A percentile compares a stretch with the other conserved stretches of the same genome.
Evolutionary conservation across 768 basidiomycete genomes (phyloP).

Genomic region (Hysterangium stoloniferum): DNA sequence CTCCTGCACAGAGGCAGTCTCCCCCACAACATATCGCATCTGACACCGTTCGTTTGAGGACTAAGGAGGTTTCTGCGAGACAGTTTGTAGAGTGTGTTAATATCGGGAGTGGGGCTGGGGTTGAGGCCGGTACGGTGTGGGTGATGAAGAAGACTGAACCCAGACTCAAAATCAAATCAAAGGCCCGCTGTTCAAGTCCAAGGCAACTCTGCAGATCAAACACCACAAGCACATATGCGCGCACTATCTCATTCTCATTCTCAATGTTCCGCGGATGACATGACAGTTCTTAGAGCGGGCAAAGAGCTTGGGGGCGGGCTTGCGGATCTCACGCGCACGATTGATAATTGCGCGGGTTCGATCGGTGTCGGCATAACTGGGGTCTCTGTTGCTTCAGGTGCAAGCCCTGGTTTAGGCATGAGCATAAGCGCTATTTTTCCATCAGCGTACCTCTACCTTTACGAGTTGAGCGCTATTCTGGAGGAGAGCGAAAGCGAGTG

Average conservation of each 20-base stretch:
- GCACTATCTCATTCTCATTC: too few relatives aligned
- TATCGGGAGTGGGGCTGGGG: too few relatives aligned
- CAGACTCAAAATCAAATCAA: too few relatives aligned
- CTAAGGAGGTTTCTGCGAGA: slow-evolving; percentile 43
- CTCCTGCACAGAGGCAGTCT: too few relatives aligned
- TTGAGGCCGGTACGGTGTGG: too few relatives aligned
- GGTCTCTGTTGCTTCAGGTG: neutral
- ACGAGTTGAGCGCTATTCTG: neutral
- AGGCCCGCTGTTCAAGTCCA: too few relatives aligned
- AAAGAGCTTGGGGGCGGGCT: slow-evolving; percentile 55
- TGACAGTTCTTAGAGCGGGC: slow-evolving; percentile 48
- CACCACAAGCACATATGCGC: too few relatives aligned
- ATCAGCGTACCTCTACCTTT: too few relatives aligned
- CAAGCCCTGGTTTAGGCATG: neutral
- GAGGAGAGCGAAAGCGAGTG: neutral
- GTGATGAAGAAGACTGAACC: too few relatives aligned
- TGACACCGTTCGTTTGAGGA: slow-evolving; percentile 40
- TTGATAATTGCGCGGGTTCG: slow-evolving; percentile 52
- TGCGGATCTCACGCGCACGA: slow-evolving; percentile 40
- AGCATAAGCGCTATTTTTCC: too few relatives aligned
- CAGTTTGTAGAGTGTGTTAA: too few relatives aligned
- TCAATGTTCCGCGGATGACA: slow-evolving; percentile 34
- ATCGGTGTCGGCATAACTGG: neutral
- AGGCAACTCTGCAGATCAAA: too few relatives aligned
- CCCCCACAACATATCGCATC: slow-evolving; percentile 30